Evolutionary conservation across 2,329 filamentous ascomycete species (phyloP).

Genomic region (Aspergillus fumigatiaffinis): DNA sequence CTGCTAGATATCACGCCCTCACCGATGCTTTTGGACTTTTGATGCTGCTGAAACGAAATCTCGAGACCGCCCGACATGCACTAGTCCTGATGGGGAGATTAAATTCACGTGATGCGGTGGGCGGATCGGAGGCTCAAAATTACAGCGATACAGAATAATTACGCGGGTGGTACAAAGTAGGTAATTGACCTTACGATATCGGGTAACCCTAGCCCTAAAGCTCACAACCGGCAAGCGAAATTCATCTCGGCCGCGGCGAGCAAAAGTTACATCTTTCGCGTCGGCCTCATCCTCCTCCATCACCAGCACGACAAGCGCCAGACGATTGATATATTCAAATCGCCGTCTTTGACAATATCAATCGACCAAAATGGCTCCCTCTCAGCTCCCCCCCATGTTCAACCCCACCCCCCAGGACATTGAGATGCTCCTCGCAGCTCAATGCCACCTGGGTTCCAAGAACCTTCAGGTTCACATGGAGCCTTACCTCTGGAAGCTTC

Average conservation of each 20-base stretch:
- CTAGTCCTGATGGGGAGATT: constrained; percentile 20
- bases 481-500: constrained; percentile 99
- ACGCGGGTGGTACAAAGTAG: background rate
- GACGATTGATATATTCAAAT: constrained; percentile 43
- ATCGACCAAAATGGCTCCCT: constrained; percentile 83
- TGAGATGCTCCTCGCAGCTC: constrained; percentile 97
- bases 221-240: constrained; percentile 40
- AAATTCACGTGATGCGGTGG: constrained; percentile 15
- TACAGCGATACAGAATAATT: background rate
- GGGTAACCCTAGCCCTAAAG: constrained; percentile 36
- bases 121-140: constrained; percentile 5
- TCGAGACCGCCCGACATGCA: constrained; percentile 18
- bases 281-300: constrained; percentile 28
- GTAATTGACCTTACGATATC: background rate
- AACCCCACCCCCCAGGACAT: constrained; percentile 98
- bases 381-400: constrained; percentile 91
- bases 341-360: constrained; percentile 38
- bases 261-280: constrained; percentile 25
- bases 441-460: constrained; percentile 96
- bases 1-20: constrained; percentile 4
- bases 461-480: constrained; percentile 99
- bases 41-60: constrained; percentile 27
- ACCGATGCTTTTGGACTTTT: constrained; percentile 5
- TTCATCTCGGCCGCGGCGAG: constrained; percentile 24
- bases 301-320: constrained; percentile 42